phyloP scores from a whole-genome alignment of 2,329 filamentous ascomycete species.

The Claviceps sp. region DNA sequence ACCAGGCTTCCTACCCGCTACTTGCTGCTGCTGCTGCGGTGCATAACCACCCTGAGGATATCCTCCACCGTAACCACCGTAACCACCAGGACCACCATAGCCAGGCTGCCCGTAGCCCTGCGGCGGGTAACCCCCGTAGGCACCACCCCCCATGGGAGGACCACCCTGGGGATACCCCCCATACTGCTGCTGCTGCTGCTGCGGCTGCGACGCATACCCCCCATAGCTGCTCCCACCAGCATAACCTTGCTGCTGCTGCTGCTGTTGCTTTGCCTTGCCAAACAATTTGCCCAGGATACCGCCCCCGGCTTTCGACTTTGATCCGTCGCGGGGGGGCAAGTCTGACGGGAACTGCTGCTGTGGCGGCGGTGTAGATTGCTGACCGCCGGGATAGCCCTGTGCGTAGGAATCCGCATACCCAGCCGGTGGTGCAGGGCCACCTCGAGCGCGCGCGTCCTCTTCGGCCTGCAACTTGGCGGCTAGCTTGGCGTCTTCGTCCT shows the following conservation, averaged over 20 bases:
- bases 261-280: constrained; percentile 25
- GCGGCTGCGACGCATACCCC: not conserved
- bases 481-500: constrained; percentile 56
- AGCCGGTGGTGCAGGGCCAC: constrained; percentile 17
- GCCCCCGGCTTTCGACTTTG: constrained; percentile 26
- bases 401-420: constrained; percentile 19
- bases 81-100: constrained; percentile 20
- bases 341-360: constrained; percentile 20
- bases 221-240: constrained; percentile 10
- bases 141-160: not conserved
- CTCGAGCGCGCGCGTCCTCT: constrained; percentile 51
- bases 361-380: constrained; percentile 7
- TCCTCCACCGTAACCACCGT: constrained; percentile 8
- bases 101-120: constrained; percentile 13
- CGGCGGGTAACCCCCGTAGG: constrained; percentile 5
- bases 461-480: constrained; percentile 72
- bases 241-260: constrained; percentile 10
- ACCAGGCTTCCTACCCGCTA: constrained; percentile 29
- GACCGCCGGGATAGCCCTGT: constrained; percentile 9
- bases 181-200: constrained; percentile 1
- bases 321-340: constrained; percentile 26
- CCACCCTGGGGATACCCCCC: constrained; percentile 1
- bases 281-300: constrained; percentile 38
- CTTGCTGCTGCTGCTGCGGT: constrained; percentile 11
- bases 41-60: constrained; percentile 16